Conservation (phyloP, 768 basidiomycete species). For the Kwoniella heveanensis region DNA sequence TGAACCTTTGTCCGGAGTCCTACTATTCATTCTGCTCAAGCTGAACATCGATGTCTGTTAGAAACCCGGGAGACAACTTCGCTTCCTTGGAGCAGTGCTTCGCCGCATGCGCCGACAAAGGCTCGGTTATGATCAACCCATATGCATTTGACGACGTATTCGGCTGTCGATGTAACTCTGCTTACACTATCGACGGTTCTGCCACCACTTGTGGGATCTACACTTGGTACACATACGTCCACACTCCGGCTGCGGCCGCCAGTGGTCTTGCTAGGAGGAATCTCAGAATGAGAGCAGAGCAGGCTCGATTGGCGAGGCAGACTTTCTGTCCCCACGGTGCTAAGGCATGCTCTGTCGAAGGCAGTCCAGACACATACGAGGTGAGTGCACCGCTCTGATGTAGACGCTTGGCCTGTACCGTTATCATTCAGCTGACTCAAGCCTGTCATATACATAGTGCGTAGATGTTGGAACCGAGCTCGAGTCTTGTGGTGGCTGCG, state of each 20-base stretch:
- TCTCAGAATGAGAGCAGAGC: not conserved
- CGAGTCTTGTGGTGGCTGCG: constrained; percentile 16
- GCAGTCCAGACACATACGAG: constrained; percentile 8
- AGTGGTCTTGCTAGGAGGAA: constrained; percentile 16
- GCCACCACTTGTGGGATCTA: not conserved
- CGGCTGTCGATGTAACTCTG: constrained; percentile 14
- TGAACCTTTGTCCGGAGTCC: too few relatives aligned
- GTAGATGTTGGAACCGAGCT: constrained; percentile 9
- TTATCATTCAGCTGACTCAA: too few relatives aligned
- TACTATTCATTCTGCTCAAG: too few relatives aligned
- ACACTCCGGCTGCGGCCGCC: constrained; percentile 7
- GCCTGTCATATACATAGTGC: constrained; percentile 1
- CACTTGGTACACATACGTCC: constrained; percentile 14
- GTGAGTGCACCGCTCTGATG: too few relatives aligned
- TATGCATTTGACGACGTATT: not conserved
- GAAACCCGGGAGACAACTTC: not conserved
- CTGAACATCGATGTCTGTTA: not conserved
- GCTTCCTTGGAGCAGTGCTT: constrained; percentile 7
- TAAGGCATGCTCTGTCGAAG: constrained; percentile 7
- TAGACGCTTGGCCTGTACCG: too few relatives aligned
- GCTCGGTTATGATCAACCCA: constrained; percentile 16
- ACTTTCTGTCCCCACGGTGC: constrained; percentile 12
- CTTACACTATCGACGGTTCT: not conserved
- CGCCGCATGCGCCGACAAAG: constrained; percentile 7
- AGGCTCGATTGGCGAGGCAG: constrained; percentile 1